Base-by-base conservation (phyloP, 129 eudicot species). In the Oenanthe sinensis region DNA sequence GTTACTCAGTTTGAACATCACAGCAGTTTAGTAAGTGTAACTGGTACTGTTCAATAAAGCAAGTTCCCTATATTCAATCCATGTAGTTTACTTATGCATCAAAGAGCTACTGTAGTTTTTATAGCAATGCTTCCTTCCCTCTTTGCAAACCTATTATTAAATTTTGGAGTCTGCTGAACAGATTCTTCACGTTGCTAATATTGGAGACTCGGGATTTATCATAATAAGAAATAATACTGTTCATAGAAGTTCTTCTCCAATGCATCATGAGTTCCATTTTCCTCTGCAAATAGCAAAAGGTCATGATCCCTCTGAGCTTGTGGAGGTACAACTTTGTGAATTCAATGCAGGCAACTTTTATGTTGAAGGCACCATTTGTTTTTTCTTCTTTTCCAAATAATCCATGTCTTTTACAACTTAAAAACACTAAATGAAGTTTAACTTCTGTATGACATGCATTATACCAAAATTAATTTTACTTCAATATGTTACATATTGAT, bases 171-270 rank as follows among this genome's bases (percentile, higher is more conserved):
- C 48, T 30, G 22, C 74, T 81, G 48, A 78, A 48, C 88, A 94
- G 98, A 87, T 80, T 80, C 96, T 94, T 78, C 93, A 86, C 46
- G 97, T 87, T 83, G 97, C 92, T 79, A 91, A 94, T 88, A 82
- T 94, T 78, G 98, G 98, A 76, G 92, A 94, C 87, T 81, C 97
- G 0, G 97, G 97, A 74, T 90, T 94, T 82, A 65, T 90, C 17
- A 79, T 91, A 50, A 74, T 94, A 30, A 85, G 98, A 74, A 88
- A 94, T 79, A 96, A 90, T 55, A 58, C 85, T 50, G 79, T 91
- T 72, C 85, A 82, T 77, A 83, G 79, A 43, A 91, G 85, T 80
- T 94, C 96, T 79, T 84, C 96, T 54, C 97, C 98, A 36, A 90
- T 86, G 89, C 75, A 82, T 81, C 91, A 91, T 43, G 97, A 82